A percentile compares a stretch with the other conserved stretches of the same genome.
These are phyloP conservation scores for Pleurozium schreberi DNA, from an alignment of 225 moss, liverwort and hornwort genomes.

Conservation along the genomic window DNA sequence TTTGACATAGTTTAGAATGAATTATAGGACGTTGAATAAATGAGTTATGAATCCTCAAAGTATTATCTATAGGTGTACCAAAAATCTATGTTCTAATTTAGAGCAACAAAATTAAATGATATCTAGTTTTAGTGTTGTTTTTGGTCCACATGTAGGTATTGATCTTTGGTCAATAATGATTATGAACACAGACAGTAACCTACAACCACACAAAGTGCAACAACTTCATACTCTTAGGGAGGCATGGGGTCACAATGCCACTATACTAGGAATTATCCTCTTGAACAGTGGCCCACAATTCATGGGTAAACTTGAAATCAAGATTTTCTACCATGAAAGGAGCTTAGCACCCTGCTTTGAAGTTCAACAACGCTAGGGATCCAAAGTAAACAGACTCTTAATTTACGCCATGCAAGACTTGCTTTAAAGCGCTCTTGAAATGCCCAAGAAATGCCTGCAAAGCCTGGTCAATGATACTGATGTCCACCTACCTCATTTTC, in stretches of 20 bases:
- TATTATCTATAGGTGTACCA: background rate
- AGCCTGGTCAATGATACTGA: background rate
- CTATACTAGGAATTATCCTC: background rate
- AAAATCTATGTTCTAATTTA: background rate
- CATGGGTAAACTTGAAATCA: background rate
- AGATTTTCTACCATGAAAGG: background rate
- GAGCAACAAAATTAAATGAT: background rate
- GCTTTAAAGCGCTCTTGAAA: background rate
- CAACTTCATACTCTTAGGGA: background rate
- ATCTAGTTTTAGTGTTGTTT: background rate
- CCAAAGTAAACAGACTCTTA: background rate
- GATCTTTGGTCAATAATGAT: background rate
- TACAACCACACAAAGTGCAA: background rate
- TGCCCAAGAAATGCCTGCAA: background rate
- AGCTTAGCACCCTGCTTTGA: background rate
- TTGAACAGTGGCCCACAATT: background rate
- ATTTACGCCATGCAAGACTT: background rate
- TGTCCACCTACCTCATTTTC: background rate
- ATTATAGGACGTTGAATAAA: background rate
- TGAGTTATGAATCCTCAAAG: background rate
- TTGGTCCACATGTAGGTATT: background rate
- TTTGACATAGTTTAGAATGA: background rate
- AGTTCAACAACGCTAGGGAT: background rate
- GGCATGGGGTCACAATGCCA: background rate
- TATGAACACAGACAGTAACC: background rate